phyloP scores from a whole-genome alignment of 139 green algal genomes.

The Closterium sp. region DNA sequence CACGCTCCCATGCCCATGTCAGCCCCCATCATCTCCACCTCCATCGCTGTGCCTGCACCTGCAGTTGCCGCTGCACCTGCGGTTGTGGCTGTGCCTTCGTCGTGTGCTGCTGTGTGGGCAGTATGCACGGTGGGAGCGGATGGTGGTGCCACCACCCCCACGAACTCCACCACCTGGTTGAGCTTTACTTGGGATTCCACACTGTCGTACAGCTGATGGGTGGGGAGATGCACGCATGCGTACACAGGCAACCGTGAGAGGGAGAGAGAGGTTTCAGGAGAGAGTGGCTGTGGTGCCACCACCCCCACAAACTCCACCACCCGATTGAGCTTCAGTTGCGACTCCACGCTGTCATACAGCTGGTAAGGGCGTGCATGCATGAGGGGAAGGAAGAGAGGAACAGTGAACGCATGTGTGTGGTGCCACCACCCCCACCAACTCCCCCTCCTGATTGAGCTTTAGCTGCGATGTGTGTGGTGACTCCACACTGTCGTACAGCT shows the following conservation, averaged over 20 bases:
- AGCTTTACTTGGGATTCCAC: constrained; percentile 34
- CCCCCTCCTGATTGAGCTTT: no score
- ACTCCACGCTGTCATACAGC: constrained; percentile 7
- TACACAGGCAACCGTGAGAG: no score
- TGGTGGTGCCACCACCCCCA: constrained; percentile 1
- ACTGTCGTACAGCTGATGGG: constrained; percentile 40
- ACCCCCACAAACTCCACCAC: constrained; percentile 33
- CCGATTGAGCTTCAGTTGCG: constrained; percentile 39
- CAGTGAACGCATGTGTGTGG: no score
- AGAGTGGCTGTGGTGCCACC: neutral
- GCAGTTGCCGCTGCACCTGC: no score
- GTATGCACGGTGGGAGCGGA: neutral
- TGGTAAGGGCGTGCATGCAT: no score
- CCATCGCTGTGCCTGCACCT: neutral
- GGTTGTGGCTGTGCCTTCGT: neutral
- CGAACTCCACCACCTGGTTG: constrained; percentile 46
- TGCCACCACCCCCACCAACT: no score
- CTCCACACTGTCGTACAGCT: no score
- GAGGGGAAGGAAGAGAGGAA: no score
- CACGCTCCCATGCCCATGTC: neutral
- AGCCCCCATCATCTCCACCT: neutral
- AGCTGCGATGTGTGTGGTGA: no score
- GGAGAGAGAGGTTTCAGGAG: neutral
- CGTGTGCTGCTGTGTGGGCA: neutral
- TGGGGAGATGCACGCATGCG: no score